Evolutionary conservation across 2,329 filamentous ascomycete species (phyloP), one percentile per base, ranked within the genome.

Genomic region (Periglandula ipomoeae): DNA sequence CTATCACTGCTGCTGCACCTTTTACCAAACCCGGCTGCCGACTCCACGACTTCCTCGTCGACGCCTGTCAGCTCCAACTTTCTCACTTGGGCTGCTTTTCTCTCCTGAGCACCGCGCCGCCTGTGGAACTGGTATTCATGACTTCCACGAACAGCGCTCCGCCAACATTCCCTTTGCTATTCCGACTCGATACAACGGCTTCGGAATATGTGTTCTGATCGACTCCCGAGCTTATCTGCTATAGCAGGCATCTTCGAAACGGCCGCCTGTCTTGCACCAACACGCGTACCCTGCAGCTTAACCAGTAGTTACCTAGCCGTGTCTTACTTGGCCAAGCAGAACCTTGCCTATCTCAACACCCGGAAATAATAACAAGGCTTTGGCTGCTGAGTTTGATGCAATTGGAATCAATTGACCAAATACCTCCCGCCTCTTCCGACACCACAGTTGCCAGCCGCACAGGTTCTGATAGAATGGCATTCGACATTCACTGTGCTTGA

Each of bases 401-500:
- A 34, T 11, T 38, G 23, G 15, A n/a, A 10, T 38, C 39, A 38
- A 46, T 46, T 38, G 24, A 11, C 26, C 26, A 11, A 11, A 27
- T 11, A 6, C 11, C 11, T 5, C 6, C 26, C 5, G 26, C 26
- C 26, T 27, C 11, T 27, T 27, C 11, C 6, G 11, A 27, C 26
- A 26, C 32, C 32, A 24, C 8, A 10, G 34, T 19, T 9, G 22
- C 44, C n/a, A 5, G 8, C 19, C 44, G 19, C 37, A 17, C n/a
- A 19, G 37, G 13, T n/a, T 35, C 39, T 32, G 35, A 47, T 41
- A 35, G 45, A 26, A 35, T 47, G 37, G 37, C 45, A 24, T 41
- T 47, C 30, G 37, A 24, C 27, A 9, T 47, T 24, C 19, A 20
- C 22, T 32, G 13, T 24, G 26, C 24, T 32, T 39, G n/a, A n/a